Base-by-base conservation (phyloP, 2,329 filamentous ascomycete genomes). In the Emmonsia crescens region DNA sequence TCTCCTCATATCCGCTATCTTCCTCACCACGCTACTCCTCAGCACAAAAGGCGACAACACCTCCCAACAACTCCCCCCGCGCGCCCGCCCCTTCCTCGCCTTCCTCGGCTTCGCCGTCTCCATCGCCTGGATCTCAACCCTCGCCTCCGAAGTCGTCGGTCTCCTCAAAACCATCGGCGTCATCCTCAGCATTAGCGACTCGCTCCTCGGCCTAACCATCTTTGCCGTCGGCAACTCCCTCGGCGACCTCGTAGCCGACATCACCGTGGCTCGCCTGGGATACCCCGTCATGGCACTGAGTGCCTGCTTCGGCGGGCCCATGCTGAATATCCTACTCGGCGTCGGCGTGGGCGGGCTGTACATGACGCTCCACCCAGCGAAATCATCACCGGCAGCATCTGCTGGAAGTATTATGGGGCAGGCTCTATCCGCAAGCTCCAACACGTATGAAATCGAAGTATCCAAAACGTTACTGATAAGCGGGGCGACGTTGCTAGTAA, bases 151-250 rank as follows among this genome's bases (percentile, higher is more conserved):
- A 77, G 94, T 99, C 5, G 94, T 99, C 5, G 92, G 91, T 38
- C 89, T 96, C 5, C 82, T 99, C 65, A 97, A 99, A 76, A 89
- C 94, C 0, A 80, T 97, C 57, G 94, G 94, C 9, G 89, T 97
- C 36, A 90, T 99, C 58, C 79, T 96, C 61, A 87, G 89, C 70
- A 99, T 99, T 71, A 94, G 89, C 19, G 94, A 99, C 75, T 94
- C 94, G 3, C 90, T 99, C 65, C 82, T 99, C 12, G 94, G 94
- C 1, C 82, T 99, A 59, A 99, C 94, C 19, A 87, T 99, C 60
- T 99, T 99, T 73, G 94, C 94, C 2, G 91, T 96, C 40, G 94
- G 94, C 33, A 99, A 99, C 75, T 96, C 90, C 9, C 82, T 97
- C 9, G 93, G 94, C 44, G 94, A 99, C 70, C 80, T 99, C 19